Evolutionary conservation across 306 rosid species (phyloP), one percentile per base, ranked within the genome.

Genomic region (Inga oerstediana): DNA sequence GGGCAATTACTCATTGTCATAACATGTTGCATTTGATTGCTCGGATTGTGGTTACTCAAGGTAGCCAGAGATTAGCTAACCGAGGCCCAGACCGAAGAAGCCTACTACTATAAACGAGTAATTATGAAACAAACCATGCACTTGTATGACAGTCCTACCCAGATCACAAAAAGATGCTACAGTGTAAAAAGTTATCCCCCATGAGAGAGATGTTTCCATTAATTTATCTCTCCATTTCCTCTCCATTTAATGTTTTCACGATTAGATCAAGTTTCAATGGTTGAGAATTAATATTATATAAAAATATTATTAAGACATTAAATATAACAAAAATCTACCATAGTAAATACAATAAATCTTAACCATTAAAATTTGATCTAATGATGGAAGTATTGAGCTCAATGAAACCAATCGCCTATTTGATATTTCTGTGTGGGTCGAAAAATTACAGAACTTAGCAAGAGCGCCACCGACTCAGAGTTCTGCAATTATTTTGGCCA

Each of bases 1-100:
- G 19, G 22, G 12, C 0, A 78, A 77, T 83, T 49, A 71, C 7
- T 70, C 27, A 72, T 17, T 71, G 62, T 37, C 85, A 74, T 19
- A 2, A 62, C 58, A 52, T 77, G 32, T 46, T 16, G 58, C 79
- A 52, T 79, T 67, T 68, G 27, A 45, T 78, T 65, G 20, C 74
- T 69, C 46, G 49, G 44, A 43, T 27, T 56, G 51, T 51, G 45
- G 73, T 27, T 72, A 52, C 22, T 51, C 58, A 66, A 67, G 72
- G 81, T 35, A 79, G 58, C 46, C 58, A 79, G 58, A 20, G 62
- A 75, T 44, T 5, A 51, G 24, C 22, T 37, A 22, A 61, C 16
- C 10, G 34, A n/a, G 74, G 45, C n/a, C 80, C 17, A 79, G 19
- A 52, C 17, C 51, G 20, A 19, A 9, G 68, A 16, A 39, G 15